Evolutionary conservation across 306 rosid genomes (phyloP).

Genomic region (Biancaea sappan): DNA sequence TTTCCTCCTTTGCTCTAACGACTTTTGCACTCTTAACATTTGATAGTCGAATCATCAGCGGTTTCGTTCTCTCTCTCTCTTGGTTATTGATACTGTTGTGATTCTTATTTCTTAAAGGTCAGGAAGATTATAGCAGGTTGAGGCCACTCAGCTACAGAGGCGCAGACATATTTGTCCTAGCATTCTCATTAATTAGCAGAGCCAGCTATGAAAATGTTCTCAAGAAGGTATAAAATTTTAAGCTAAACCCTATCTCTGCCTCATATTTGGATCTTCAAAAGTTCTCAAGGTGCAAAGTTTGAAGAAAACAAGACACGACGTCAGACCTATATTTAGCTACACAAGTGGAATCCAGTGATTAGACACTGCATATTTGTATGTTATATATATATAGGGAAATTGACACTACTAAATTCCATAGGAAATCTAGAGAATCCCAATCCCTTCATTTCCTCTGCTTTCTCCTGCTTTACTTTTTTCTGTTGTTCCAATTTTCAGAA

Average conservation of each 20-base stretch:
- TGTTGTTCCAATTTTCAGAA: constrained; percentile 24
- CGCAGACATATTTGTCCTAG: constrained; percentile 87
- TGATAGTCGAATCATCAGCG: constrained; percentile 15
- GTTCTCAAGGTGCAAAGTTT: not conserved
- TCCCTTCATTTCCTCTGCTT: not conserved
- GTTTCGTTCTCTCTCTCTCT: not conserved
- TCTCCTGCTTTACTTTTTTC: not conserved
- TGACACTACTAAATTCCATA: not conserved
- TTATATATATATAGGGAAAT: too few species aligned
- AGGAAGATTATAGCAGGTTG: constrained; percentile 96
- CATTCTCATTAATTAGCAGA: constrained; percentile 89
- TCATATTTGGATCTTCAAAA: not conserved
- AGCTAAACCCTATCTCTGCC: constrained; percentile 16
- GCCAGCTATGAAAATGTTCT: constrained; percentile 98
- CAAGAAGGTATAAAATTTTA: constrained; percentile 63
- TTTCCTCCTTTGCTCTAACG: not conserved
- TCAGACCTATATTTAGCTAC: not conserved
- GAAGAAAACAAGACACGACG: not conserved
- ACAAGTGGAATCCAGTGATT: not conserved
- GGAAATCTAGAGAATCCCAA: not conserved
- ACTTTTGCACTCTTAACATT: constrained; percentile 7
- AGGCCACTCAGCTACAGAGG: constrained; percentile 99
- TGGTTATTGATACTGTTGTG: constrained; percentile 20
- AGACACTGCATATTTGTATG: not conserved
- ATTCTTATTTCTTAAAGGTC: constrained; percentile 60